These are phyloP conservation scores for Diaporthe humulicola DNA, from an alignment of 2,329 filamentous ascomycete species.

Conservation along the genomic window DNA sequence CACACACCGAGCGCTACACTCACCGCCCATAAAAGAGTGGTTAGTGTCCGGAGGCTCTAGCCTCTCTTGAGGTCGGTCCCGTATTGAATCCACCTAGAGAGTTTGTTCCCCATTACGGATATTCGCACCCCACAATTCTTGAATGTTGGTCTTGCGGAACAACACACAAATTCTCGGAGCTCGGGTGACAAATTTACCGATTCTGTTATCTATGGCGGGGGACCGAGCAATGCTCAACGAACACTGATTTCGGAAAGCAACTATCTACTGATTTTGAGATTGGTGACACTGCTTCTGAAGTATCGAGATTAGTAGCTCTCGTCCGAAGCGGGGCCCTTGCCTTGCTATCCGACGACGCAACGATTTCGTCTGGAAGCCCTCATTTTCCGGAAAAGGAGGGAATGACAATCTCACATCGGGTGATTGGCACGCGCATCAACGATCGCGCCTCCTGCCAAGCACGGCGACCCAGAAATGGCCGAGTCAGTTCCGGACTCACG, in stretches of 20 bases:
- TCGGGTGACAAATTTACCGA: background rate
- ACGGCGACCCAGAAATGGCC: constrained; percentile 6
- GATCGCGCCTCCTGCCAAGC: constrained; percentile 17
- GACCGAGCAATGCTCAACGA: background rate
- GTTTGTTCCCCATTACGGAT: background rate
- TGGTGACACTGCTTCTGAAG: background rate
- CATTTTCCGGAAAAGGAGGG: background rate
- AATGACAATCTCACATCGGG: constrained; percentile 11
- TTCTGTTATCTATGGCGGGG: background rate
- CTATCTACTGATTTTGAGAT: background rate
- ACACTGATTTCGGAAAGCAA: background rate
- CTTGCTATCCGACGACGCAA: background rate
- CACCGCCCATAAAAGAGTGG: background rate
- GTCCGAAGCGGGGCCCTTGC: background rate
- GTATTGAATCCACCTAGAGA: constrained; percentile 7
- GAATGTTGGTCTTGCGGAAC: background rate
- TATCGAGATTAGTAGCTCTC: background rate
- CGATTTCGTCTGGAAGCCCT: background rate
- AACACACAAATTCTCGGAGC: background rate
- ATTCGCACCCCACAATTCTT: constrained; percentile 9
- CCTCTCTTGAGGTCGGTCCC: constrained; percentile 18
- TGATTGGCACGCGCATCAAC: constrained; percentile 3
- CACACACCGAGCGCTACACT: constrained; percentile 10
- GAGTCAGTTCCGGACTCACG: constrained; percentile 14
- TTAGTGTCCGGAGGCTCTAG: constrained; percentile 2